Base-by-base conservation (phyloP, 1,139 yeast genomes). In the Eremothecium coryli region DNA sequence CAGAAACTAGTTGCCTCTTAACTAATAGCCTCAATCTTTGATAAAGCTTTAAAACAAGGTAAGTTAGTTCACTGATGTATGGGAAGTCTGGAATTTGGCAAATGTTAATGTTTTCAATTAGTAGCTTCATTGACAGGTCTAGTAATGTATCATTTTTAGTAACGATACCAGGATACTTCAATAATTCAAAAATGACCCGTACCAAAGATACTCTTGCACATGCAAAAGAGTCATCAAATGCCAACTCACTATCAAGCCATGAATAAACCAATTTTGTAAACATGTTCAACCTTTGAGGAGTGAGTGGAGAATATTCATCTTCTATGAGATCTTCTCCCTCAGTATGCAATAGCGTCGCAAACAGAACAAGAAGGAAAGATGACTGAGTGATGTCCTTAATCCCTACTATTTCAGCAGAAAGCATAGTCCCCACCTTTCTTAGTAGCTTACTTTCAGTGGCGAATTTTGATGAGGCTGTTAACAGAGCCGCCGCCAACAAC, bases 401-500 rank as follows among this genome's bases (percentile, higher is more conserved):
- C 1, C 85, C 82, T 35, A 81, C 61, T 20, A 81, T 55, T 42
- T 78, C 86, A 2, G 88, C 74, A 8, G 76, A 73, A n/a, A 72
- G 62, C 40, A 65, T 66, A 43, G 76, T 79, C 41, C 85, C 68
- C n/a, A 72, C 45, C 41, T 76, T 65, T 17, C 70, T 77, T 36
- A 70, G 62, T 25, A 58, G 55, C 2, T 57, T 43, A 16, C 37
- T 36, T 2, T 64, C 48, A 0, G 59, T 39, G 11, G 66, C 44
- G 38, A 68, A 64, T 12, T 63, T 61, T 2, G 63, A 49, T 4
- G 65, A 45, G 5, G 69, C 58, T 2, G 60, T 50, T 2, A 73
- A 43, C 5, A 73, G 36, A 0, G 66, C 54, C 1, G 66, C 60
- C 15, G 69, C 53, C 38, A 58, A 54, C 16, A 70, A 41, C 1